Evolutionary conservation across 139 green algal species (phyloP).

Genomic region (Picochlorum sp.): DNA sequence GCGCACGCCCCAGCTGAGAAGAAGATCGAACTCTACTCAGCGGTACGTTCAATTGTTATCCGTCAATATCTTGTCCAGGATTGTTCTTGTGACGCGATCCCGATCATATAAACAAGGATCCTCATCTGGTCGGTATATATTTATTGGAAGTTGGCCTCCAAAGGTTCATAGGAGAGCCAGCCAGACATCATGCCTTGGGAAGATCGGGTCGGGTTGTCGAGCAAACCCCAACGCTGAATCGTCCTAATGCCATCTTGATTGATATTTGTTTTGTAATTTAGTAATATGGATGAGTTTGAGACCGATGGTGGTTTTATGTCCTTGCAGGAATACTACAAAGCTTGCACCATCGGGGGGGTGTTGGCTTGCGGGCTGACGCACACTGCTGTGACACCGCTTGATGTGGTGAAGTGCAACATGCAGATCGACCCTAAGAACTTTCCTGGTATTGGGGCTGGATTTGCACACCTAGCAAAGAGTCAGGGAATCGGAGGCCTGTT

Average conservation of each 20-base stretch:
- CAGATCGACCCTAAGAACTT: constrained; percentile 61
- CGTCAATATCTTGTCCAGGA: not conserved
- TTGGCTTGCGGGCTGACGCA: constrained; percentile 45
- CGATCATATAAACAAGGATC: no score
- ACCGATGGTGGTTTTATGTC: not conserved
- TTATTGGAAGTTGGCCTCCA: no score
- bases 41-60: no score
- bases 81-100: no score
- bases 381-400: constrained; percentile 72
- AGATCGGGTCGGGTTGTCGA: no score
- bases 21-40: constrained; percentile 33
- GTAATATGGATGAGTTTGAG: no score
- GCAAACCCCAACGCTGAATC: no score
- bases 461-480: constrained; percentile 51
- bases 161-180: no score
- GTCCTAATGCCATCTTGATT: no score
- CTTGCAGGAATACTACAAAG: constrained; percentile 60
- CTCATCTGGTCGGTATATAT: no score
- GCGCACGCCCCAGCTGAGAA: constrained; percentile 22
- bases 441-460: constrained; percentile 46
- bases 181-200: no score
- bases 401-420: constrained; percentile 95
- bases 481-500: constrained; percentile 57
- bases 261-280: no score
- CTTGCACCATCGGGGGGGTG: constrained; percentile 64